These are phyloP conservation scores for Saccharomyces hybrid DNA, from an alignment of 1,139 yeast species.

Conservation along the genomic window DNA sequence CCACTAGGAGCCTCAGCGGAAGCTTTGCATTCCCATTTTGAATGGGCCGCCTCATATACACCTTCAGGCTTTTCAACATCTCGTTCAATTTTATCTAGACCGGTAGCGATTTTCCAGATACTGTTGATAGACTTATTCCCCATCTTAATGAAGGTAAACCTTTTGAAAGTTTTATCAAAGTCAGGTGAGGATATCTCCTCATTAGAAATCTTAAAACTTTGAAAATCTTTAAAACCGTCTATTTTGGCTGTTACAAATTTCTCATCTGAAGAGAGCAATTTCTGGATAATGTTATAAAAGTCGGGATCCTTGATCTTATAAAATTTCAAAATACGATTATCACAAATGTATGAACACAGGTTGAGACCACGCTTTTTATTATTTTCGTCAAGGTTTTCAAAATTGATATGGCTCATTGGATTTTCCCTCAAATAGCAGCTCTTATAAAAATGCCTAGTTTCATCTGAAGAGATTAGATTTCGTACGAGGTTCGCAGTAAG, in stretches of 20 bases:
- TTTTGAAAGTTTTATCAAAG: conserved; percentile 21
- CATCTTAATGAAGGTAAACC: conserved; percentile 28
- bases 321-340: conserved; percentile 19
- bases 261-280: conserved; percentile 14
- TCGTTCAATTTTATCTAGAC: conserved; percentile 18
- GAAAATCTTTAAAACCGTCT: conserved; percentile 22
- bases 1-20: neutral
- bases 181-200: conserved; percentile 3
- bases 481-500: conserved; percentile 18
- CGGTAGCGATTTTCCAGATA: conserved; percentile 28
- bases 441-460: conserved; percentile 18
- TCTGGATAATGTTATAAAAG: conserved; percentile 14
- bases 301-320: conserved; percentile 22
- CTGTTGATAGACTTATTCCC: conserved; percentile 29
- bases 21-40: conserved; percentile 2
- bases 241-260: conserved; percentile 16
- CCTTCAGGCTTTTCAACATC: conserved; percentile 12
- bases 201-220: conserved; percentile 10
- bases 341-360: conserved; percentile 16
- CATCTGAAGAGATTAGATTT: conserved; percentile 17
- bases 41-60: conserved; percentile 13
- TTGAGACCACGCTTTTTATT: conserved; percentile 13
- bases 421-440: conserved; percentile 19
- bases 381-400: conserved; percentile 12
- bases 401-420: conserved; percentile 9